Percentiles rank a stretch among this genome's conserved stretches.
phyloP scores from a whole-genome alignment of 2,329 filamentous ascomycete species.

The Tympanopsis confertula region DNA sequence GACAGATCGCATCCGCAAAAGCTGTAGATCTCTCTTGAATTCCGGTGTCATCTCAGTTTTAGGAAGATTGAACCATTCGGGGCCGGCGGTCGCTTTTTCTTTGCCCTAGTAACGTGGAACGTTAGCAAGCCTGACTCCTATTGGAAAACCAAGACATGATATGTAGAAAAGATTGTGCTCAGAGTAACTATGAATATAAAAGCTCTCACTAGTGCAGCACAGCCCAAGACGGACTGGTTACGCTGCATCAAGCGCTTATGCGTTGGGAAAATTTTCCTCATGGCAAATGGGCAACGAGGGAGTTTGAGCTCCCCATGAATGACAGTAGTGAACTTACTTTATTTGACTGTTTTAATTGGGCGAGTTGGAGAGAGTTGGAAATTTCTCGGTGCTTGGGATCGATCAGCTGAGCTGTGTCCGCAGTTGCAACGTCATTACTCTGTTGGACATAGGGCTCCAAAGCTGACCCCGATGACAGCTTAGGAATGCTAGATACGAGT shows the following conservation, averaged over 20 bases:
- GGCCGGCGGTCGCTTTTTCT: conserved; percentile 49
- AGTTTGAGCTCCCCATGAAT: too few species aligned
- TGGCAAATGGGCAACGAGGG: neutral
- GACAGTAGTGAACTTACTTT: too few species aligned
- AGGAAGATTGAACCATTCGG: conserved; percentile 79
- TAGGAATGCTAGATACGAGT: neutral
- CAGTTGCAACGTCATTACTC: neutral
- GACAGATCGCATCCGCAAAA: conserved; percentile 79
- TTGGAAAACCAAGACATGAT: neutral
- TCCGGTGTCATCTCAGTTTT: conserved; percentile 74
- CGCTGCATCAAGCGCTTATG: conserved; percentile 1
- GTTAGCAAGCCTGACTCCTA: neutral
- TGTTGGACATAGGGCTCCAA: neutral
- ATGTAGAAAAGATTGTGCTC: conserved; percentile 26
- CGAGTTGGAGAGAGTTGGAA: neutral
- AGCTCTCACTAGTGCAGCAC: conserved; percentile 7
- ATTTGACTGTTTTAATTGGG: neutral
- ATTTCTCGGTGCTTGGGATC: neutral
- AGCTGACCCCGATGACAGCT: neutral
- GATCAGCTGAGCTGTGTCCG: neutral
- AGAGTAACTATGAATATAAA: conserved; percentile 61
- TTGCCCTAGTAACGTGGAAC: neutral
- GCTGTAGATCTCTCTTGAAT: conserved; percentile 77
- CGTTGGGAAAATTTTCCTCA: conserved; percentile 1
- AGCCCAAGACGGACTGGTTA: conserved; percentile 24